Conservation (phyloP, 805 yeast species). For the Pichia cephalocereana region DNA sequence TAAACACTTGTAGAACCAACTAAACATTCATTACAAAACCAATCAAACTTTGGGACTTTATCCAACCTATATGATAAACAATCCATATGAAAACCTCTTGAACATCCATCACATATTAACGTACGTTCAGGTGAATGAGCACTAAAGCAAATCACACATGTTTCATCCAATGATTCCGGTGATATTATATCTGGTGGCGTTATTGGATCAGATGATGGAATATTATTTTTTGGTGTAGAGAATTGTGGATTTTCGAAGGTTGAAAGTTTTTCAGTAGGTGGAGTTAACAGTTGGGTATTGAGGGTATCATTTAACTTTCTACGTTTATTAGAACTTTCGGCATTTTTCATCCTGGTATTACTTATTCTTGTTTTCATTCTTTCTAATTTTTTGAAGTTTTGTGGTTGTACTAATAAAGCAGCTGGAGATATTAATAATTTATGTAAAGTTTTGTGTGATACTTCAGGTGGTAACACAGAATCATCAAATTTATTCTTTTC, state of each 20-base stretch:
- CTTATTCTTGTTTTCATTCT: slow-evolving; percentile 4
- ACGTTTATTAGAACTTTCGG: background rate
- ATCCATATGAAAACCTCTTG: slow-evolving; percentile 53
- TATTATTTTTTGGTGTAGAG: background rate
- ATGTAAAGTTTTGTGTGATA: slow-evolving; percentile 1
- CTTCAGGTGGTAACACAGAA: background rate
- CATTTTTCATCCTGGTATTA: background rate
- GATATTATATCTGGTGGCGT: slow-evolving; percentile 4
- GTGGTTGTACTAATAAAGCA: slow-evolving; percentile 4
- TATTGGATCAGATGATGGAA: background rate
- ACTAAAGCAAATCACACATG: slow-evolving; percentile 35
- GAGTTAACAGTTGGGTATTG: background rate
- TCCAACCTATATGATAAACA: slow-evolving; percentile 46
- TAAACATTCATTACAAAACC: slow-evolving; percentile 83
- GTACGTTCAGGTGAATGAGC: slow-evolving; percentile 37
- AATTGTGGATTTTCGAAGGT: background rate
- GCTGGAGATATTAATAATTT: slow-evolving; percentile 3
- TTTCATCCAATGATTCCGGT: slow-evolving; percentile 8
- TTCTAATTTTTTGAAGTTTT: slow-evolving; percentile 1
- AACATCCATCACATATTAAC: slow-evolving; percentile 67
- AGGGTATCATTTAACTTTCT: background rate
- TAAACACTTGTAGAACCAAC: slow-evolving; percentile 44
- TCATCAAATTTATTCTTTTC: background rate
- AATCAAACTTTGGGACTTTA: slow-evolving; percentile 46
- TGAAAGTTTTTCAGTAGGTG: background rate